phyloP scores from a whole-genome alignment of 257 asterid species.

The Galeopsis tetrahit region DNA sequence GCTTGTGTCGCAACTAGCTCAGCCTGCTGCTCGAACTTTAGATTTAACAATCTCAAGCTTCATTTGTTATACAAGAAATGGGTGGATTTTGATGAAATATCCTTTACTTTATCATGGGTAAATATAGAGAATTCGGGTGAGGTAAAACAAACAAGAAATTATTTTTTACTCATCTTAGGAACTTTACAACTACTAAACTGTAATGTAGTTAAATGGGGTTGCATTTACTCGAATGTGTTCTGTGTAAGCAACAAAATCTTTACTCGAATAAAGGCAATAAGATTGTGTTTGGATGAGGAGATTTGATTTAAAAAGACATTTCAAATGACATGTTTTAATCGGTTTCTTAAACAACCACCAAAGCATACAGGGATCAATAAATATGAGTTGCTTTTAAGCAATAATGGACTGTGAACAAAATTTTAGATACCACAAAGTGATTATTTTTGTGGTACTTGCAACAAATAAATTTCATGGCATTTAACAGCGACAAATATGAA shows the following conservation, averaged over 20 bases:
- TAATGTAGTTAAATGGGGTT: too few species aligned
- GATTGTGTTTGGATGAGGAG: not conserved
- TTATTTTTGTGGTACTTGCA: not conserved
- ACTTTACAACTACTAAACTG: too few species aligned
- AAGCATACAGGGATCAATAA: not conserved
- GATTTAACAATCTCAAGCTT: not conserved
- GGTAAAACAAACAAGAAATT: too few species aligned
- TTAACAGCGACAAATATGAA: slow-evolving; percentile 11
- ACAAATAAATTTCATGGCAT: slow-evolving; percentile 15
- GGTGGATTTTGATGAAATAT: too few species aligned
- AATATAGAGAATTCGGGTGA: too few species aligned
- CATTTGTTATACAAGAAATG: not conserved
- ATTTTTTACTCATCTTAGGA: too few species aligned
- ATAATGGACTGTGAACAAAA: not conserved
- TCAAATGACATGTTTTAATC: too few species aligned
- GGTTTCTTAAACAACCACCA: not conserved
- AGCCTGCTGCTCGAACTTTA: not conserved
- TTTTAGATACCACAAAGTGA: not conserved
- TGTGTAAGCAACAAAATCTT: too few species aligned
- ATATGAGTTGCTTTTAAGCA: slow-evolving; percentile 1
- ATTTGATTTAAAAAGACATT: not conserved
- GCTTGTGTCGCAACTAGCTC: not conserved
- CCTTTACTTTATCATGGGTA: too few species aligned
- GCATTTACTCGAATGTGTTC: too few species aligned
- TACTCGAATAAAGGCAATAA: too few species aligned